Conservation (phyloP, 495 filamentous ascomycete genomes). For the Aspergillus asperescens region DNA sequence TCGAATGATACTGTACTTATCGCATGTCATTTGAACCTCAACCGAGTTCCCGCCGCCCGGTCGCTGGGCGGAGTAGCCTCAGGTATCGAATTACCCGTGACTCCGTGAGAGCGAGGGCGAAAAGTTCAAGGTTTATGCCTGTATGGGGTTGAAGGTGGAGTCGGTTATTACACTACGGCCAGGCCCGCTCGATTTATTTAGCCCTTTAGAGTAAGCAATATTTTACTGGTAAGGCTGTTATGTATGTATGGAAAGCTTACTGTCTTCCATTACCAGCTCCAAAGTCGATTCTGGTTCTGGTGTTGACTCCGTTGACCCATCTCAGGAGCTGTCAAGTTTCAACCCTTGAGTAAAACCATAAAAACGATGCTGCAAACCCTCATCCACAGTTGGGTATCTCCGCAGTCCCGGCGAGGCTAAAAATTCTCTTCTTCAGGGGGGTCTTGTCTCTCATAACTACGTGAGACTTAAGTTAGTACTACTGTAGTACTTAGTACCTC, state of each 20-base stretch:
- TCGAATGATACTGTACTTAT: neutral
- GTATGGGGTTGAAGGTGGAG: neutral
- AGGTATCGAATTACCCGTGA: too few relatives aligned
- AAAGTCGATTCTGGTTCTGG: neutral
- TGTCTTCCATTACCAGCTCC: neutral
- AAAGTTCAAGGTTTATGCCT: neutral
- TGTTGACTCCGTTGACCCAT: neutral
- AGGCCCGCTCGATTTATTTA: neutral
- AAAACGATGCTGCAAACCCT: neutral
- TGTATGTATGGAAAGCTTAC: conserved; percentile 1
- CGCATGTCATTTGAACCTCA: too few relatives aligned
- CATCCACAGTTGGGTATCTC: neutral
- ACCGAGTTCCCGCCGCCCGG: neutral
- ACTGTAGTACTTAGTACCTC: too few relatives aligned
- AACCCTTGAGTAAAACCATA: neutral
- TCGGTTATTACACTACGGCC: neutral
- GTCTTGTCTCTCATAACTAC: neutral
- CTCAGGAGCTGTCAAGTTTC: neutral
- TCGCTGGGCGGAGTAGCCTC: too few relatives aligned
- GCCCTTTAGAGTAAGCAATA: neutral
- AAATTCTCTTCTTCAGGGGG: neutral
- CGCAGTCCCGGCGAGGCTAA: conserved; percentile 3
- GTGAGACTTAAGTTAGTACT: neutral
- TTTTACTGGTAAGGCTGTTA: neutral
- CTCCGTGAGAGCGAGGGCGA: neutral